Conservation (phyloP, 2,329 filamentous ascomycete species). For the Colletotrichum plurivorum region DNA sequence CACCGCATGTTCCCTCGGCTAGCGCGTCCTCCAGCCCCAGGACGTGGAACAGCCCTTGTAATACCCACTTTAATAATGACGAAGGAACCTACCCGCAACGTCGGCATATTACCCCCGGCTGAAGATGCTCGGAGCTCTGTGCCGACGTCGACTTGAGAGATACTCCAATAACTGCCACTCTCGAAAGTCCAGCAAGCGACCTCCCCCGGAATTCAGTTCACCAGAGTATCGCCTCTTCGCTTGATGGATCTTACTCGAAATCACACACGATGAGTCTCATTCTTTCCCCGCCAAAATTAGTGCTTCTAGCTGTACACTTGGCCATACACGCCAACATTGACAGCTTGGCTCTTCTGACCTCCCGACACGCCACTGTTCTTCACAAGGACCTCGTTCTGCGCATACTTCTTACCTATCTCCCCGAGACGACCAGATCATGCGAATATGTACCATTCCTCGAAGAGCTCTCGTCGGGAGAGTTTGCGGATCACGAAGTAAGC, state of each 20-base stretch:
- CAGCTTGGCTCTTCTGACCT: constrained; percentile 72
- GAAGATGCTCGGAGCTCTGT: constrained; percentile 19
- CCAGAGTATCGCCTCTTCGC: neutral
- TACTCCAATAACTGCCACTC: neutral
- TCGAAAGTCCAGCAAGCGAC: neutral
- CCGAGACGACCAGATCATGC: constrained; percentile 76
- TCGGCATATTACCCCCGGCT: neutral
- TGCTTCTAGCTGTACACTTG: constrained; percentile 80
- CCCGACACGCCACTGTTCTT: constrained; percentile 70
- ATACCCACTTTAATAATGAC: constrained; percentile 27
- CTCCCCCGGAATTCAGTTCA: neutral
- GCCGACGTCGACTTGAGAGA: constrained; percentile 6
- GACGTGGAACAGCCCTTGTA: neutral
- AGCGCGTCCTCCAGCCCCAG: constrained; percentile 20
- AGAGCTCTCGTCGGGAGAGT: constrained; percentile 66
- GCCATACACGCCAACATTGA: constrained; percentile 76
- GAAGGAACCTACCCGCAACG: constrained; percentile 8
- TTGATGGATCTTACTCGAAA: constrained; percentile 31
- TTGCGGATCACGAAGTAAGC: constrained; percentile 55
- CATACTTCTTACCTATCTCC: constrained; percentile 82
- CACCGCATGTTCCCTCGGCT: constrained; percentile 11
- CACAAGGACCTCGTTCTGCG: constrained; percentile 76
- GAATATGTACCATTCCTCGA: constrained; percentile 74
- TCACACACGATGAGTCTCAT: constrained; percentile 53
- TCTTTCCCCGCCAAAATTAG: constrained; percentile 76